Conservation (phyloP, 495 filamentous ascomycete genomes). For the Talaromyces liani region DNA sequence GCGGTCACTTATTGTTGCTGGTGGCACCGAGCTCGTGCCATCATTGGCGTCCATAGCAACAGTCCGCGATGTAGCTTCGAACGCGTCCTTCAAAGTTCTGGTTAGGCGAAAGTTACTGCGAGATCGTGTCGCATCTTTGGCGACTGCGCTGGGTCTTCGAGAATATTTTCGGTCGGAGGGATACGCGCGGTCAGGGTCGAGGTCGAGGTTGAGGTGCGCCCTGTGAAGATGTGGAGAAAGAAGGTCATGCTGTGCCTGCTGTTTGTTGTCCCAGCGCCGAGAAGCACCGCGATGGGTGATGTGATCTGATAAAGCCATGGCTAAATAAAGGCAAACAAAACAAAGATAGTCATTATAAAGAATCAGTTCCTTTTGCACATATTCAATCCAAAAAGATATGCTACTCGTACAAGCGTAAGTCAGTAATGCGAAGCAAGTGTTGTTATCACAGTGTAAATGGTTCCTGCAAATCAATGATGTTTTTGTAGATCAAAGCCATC, state of each 20-base stretch:
- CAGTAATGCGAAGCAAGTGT: neutral
- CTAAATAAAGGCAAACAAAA: neutral
- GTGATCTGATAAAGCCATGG: constrained; percentile 20
- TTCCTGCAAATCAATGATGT: neutral
- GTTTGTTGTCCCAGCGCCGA: constrained; percentile 25
- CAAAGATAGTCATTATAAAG: neutral
- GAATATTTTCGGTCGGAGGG: constrained; percentile 20
- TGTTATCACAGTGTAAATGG: neutral
- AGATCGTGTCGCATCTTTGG: constrained; percentile 21
- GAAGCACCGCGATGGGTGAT: constrained; percentile 14
- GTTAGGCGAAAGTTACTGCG: constrained; percentile 27
- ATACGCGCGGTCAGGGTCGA: constrained; percentile 15
- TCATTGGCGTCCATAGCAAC: constrained; percentile 3
- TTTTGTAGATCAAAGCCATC: neutral
- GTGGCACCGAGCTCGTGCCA: neutral
- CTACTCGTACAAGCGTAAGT: neutral
- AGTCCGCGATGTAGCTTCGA: constrained; percentile 18
- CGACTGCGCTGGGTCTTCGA: constrained; percentile 22
- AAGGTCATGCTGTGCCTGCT: constrained; percentile 9
- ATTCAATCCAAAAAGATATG: neutral
- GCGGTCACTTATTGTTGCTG: neutral
- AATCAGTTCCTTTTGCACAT: neutral
- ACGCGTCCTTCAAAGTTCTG: constrained; percentile 31
- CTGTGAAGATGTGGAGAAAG: constrained; percentile 19
- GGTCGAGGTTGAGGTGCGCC: constrained; percentile 20